Base-by-base conservation (phyloP, 305 asterid species). In the Caryopteris hybrid region DNA sequence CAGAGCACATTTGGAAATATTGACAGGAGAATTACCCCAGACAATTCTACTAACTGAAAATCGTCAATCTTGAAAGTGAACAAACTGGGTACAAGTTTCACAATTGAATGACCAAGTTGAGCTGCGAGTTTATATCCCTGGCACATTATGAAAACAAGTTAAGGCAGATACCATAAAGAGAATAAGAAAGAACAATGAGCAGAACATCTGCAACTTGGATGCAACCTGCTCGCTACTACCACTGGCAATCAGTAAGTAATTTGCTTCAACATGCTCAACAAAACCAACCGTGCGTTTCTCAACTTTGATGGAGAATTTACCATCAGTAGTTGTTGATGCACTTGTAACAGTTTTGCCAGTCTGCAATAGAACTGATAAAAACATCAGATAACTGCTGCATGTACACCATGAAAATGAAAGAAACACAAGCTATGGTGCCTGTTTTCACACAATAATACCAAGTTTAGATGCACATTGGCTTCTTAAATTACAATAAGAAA, bases 1-100 rank as follows among this genome's bases (percentile, higher is more conserved):
- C 11, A 56, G 38, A 33, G 34, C 38, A 43, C 34, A 72, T 69
- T 38, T 14, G 8, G 31, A 74, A 55, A 71, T 13, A 25, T 33
- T 21, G 38, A 66, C 25, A 17, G 33, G 81, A 76, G 59, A 75
- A 80, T 83, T 83, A 93, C 98, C 91, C 98, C 97, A 63, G 96
- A 84, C 75, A 93, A 73, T 75, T 93, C 94, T 33, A 84, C 83
- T 64, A 93, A 75, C 82, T 78, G 85, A 61, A 64, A 79, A 81
- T 93, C 96, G 27, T 84, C 87, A 51, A 86, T 85, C 86, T 90
- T 93, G 91, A 93, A 90, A 70, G 97, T 93, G 83, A 93, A 93
- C 74, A 93, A 82, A 84, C 98, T 93, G 38, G 98, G 97, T 31
- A 93, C 96, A 65, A 97, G 96, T 71, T 82, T 81, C 76, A 93